Evolutionary conservation across 805 yeast genomes (phyloP).

Genomic region (Hanseniaspora meyeri): DNA sequence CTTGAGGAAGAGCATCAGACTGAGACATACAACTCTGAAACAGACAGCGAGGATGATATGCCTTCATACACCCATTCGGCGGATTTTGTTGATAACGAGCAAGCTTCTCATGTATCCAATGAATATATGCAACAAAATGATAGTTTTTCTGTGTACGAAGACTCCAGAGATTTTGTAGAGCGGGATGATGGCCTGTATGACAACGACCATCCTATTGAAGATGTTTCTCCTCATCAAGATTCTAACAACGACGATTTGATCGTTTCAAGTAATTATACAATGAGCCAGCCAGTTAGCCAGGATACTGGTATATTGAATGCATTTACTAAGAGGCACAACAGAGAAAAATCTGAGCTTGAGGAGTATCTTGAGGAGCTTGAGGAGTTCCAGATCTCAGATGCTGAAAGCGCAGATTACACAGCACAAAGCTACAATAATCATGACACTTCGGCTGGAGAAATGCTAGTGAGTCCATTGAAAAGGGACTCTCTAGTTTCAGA

Average conservation of each 20-base stretch:
- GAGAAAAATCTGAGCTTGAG: slow-evolving; percentile 27
- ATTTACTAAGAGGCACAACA: slow-evolving; percentile 17
- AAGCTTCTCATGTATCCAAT: neutral
- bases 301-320: neutral
- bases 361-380: slow-evolving; percentile 27
- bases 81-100: neutral
- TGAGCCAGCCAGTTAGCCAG: neutral
- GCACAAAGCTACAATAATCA: neutral
- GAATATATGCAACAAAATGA: neutral
- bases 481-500: neutral
- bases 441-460: neutral
- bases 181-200: neutral
- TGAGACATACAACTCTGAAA: neutral
- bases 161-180: too few relatives aligned
- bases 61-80: neutral
- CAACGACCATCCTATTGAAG: neutral
- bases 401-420: slow-evolving; percentile 1
- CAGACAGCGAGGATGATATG: neutral
- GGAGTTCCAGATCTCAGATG: slow-evolving; percentile 17
- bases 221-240: neutral
- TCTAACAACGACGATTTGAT: neutral
- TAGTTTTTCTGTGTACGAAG: too few relatives aligned
- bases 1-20: neutral
- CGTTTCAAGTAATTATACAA: neutral
- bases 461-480: neutral